Evolutionary conservation across 495 filamentous ascomycete genomes (phyloP).

Genomic region (Neurospora hispaniola): DNA sequence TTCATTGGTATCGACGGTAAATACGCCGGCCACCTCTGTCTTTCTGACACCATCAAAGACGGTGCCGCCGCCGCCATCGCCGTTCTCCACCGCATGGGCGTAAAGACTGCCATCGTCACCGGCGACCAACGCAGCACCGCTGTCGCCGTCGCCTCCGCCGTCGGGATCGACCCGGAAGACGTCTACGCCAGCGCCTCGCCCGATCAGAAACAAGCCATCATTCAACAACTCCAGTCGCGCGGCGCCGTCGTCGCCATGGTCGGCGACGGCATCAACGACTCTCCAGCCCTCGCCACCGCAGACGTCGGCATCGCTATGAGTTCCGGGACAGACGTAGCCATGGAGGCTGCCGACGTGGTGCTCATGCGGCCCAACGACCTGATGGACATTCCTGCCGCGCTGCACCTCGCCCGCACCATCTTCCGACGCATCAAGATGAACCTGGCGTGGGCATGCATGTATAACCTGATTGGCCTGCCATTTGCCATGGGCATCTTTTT

Average conservation of each 20-base stretch:
- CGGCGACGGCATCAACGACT: slow-evolving; percentile 98
- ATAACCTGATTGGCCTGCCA: slow-evolving; percentile 85
- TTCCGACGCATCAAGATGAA: slow-evolving; percentile 93
- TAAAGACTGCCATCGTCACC: slow-evolving; percentile 84
- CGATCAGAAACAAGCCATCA: slow-evolving; percentile 76
- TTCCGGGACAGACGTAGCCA: slow-evolving; percentile 90
- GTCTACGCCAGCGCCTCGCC: slow-evolving; percentile 79
- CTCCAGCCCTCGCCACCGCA: slow-evolving; percentile 85
- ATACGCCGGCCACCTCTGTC: slow-evolving; percentile 71
- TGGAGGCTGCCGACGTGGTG: slow-evolving; percentile 95
- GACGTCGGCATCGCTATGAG: slow-evolving; percentile 87
- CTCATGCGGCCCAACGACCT: slow-evolving; percentile 89
- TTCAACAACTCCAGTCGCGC: slow-evolving; percentile 58
- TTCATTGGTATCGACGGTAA: slow-evolving; percentile 75
- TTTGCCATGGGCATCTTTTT: slow-evolving; percentile 96
- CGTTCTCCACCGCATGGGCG: slow-evolving; percentile 74
- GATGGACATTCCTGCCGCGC: slow-evolving; percentile 77
- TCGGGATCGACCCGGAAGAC: slow-evolving; percentile 65
- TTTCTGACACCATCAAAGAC: slow-evolving; percentile 84
- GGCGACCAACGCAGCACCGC: slow-evolving; percentile 82
- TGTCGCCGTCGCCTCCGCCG: slow-evolving; percentile 64
- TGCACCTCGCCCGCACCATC: slow-evolving; percentile 74
- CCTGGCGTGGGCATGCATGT: slow-evolving; percentile 79
- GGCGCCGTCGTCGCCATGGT: slow-evolving; percentile 90
- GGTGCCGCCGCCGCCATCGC: slow-evolving; percentile 72